Conservation (phyloP, 2,329 filamentous ascomycete genomes). For the Chrysosporium queenslandicum region DNA sequence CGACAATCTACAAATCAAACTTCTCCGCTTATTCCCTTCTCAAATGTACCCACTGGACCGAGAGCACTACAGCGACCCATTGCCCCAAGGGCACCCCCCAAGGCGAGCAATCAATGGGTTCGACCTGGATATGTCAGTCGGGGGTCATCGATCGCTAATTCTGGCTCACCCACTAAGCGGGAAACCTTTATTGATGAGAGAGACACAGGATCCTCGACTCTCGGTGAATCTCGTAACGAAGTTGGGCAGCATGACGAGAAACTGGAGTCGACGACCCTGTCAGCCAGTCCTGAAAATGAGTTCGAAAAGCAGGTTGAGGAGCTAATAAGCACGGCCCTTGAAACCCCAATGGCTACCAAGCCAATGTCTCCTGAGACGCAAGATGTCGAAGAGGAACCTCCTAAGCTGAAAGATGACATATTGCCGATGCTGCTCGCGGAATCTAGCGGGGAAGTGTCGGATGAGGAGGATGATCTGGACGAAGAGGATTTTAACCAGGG, state of each 20-base stretch:
- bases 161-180: conserved; percentile 22
- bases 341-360: too few species aligned
- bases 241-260: conserved; percentile 3
- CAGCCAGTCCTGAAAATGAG: background rate
- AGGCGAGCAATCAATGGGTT: conserved; percentile 33
- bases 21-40: conserved; percentile 30
- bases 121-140: conserved; percentile 27
- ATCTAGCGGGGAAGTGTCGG: conserved; percentile 35
- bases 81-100: conserved; percentile 26
- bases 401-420: background rate
- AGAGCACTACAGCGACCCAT: conserved; percentile 30
- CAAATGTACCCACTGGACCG: conserved; percentile 34
- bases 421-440: conserved; percentile 25
- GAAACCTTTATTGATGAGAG: conserved; percentile 25
- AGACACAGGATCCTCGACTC: conserved; percentile 12
- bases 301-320: background rate
- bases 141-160: conserved; percentile 13
- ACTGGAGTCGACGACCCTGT: background rate
- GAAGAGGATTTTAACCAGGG: conserved; percentile 40
- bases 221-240: background rate
- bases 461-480: conserved; percentile 39
- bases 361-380: background rate
- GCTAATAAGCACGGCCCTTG: background rate
- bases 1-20: conserved; percentile 17
- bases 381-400: background rate